phyloP scores from a whole-genome alignment of 2,329 filamentous ascomycete genomes.

The Hypoxylon sp. region DNA sequence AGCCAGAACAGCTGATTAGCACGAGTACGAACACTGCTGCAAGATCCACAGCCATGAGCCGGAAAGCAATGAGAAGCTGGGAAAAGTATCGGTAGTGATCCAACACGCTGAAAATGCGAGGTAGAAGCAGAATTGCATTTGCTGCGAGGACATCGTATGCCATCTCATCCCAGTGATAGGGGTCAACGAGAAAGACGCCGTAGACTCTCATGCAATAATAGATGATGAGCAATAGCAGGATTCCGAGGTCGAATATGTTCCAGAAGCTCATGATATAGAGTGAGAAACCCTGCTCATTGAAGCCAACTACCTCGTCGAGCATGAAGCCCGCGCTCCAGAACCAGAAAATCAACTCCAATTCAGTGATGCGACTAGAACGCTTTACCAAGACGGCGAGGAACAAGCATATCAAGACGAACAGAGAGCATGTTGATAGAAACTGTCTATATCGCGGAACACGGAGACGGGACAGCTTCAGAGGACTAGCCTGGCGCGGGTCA shows the following conservation, averaged over 20 bases:
- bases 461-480: constrained; percentile 90
- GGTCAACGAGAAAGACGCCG: constrained; percentile 83
- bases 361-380: constrained; percentile 83
- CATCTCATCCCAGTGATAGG: constrained; percentile 79
- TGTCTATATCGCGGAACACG: constrained; percentile 93
- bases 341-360: constrained; percentile 91
- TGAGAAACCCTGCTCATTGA: constrained; percentile 96
- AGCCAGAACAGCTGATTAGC: constrained; percentile 89
- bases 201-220: constrained; percentile 93
- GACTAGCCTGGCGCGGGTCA: constrained; percentile 87
- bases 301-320: constrained; percentile 94
- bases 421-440: constrained; percentile 87
- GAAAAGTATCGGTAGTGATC: constrained; percentile 98
- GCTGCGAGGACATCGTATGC: constrained; percentile 95
- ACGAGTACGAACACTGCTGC: constrained; percentile 87
- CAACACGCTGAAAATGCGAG: constrained; percentile 89
- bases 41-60: constrained; percentile 92
- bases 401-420: constrained; percentile 84
- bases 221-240: constrained; percentile 83
- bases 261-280: constrained; percentile 98
- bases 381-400: constrained; percentile 85
- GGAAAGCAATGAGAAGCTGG: constrained; percentile 91
- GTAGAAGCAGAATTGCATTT: constrained; percentile 89
- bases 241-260: constrained; percentile 95
- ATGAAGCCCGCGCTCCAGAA: constrained; percentile 98